These are phyloP conservation scores for Rhizopogon vinicolor DNA, from an alignment of 768 basidiomycete genomes.

Conservation along the genomic window DNA sequence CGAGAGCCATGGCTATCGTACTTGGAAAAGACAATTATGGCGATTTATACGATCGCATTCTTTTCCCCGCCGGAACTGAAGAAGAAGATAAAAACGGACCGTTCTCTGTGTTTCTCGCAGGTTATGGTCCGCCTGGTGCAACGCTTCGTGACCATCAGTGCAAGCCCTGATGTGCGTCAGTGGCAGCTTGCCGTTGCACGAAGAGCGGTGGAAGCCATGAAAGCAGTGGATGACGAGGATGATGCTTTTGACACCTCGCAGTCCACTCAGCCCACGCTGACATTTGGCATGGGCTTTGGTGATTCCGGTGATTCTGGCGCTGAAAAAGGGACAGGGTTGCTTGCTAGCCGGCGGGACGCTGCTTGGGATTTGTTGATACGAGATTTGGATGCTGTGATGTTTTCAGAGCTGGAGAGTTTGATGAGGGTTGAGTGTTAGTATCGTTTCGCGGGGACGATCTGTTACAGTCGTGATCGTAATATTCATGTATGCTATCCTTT, in stretches of 20 bases:
- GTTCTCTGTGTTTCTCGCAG: constrained; percentile 60
- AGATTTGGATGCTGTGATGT: constrained; percentile 72
- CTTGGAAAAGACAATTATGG: constrained; percentile 73
- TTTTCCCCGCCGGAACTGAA: constrained; percentile 75
- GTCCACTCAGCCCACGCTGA: constrained; percentile 51
- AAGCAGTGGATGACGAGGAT: constrained; percentile 69
- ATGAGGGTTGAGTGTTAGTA: constrained; percentile 53
- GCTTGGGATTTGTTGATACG: constrained; percentile 71
- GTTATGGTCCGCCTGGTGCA: constrained; percentile 72
- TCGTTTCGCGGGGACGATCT: background rate
- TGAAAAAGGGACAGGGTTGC: constrained; percentile 72
- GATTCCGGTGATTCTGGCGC: constrained; percentile 61
- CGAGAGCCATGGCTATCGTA: constrained; percentile 73
- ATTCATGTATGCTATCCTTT: constrained; percentile 1
- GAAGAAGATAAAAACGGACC: constrained; percentile 59
- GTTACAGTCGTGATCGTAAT: constrained; percentile 5
- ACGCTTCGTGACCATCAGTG: constrained; percentile 46
- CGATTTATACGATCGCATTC: constrained; percentile 85
- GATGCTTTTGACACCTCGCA: constrained; percentile 72
- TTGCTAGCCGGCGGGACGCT: constrained; percentile 68
- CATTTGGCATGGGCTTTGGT: constrained; percentile 84
- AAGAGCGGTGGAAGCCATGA: constrained; percentile 72
- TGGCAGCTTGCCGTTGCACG: constrained; percentile 54
- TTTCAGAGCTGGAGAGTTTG: constrained; percentile 76
- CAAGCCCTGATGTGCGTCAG: constrained; percentile 45